Percentiles rank a stretch among this genome's conserved stretches.
Conservation (phyloP, 495 filamentous ascomycete species). For the Aspergillus wentii region DNA sequence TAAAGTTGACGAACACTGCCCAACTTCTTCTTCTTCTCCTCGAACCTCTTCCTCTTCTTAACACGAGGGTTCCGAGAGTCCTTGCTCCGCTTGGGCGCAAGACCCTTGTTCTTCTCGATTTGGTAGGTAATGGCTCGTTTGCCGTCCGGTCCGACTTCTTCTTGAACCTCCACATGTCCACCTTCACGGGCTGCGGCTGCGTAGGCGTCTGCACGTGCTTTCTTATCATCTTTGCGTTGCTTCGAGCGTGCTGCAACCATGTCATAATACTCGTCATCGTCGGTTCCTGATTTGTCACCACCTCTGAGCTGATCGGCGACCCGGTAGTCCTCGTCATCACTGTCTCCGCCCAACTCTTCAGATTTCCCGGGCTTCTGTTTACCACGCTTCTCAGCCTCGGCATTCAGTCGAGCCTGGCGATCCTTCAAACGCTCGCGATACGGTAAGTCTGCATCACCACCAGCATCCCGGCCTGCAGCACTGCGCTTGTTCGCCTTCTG, state of each 20-base stretch:
- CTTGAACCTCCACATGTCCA: slow-evolving; percentile 51
- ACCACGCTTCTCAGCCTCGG: slow-evolving; percentile 80
- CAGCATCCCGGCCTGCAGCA: slow-evolving; percentile 74
- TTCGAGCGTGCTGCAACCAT: slow-evolving; percentile 67
- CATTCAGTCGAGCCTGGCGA: slow-evolving; percentile 75
- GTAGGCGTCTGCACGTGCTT: slow-evolving; percentile 51
- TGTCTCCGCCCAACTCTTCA: slow-evolving; percentile 61
- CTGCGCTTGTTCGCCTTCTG: slow-evolving; percentile 86
- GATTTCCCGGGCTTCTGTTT: slow-evolving; percentile 56
- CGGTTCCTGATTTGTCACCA: slow-evolving; percentile 25
- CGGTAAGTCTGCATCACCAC: slow-evolving; percentile 89
- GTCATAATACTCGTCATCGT: slow-evolving; percentile 84
- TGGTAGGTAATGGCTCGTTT: slow-evolving; percentile 86
- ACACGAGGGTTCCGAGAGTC: slow-evolving; percentile 90
- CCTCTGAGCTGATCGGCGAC: slow-evolving; percentile 36
- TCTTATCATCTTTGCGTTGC: slow-evolving; percentile 69
- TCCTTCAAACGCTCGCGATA: slow-evolving; percentile 84
- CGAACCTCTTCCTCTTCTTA: slow-evolving; percentile 94
- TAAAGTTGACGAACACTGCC: slow-evolving; percentile 75
- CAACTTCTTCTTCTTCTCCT: slow-evolving; percentile 93
- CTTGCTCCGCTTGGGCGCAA: slow-evolving; percentile 85
- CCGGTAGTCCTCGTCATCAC: slow-evolving; percentile 49
- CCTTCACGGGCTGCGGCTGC: slow-evolving; percentile 50
- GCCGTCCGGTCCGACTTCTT: slow-evolving; percentile 63
- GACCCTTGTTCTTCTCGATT: slow-evolving; percentile 96